phyloP scores from a whole-genome alignment of 306 rosid species.

The Vachellia collinsii region DNA sequence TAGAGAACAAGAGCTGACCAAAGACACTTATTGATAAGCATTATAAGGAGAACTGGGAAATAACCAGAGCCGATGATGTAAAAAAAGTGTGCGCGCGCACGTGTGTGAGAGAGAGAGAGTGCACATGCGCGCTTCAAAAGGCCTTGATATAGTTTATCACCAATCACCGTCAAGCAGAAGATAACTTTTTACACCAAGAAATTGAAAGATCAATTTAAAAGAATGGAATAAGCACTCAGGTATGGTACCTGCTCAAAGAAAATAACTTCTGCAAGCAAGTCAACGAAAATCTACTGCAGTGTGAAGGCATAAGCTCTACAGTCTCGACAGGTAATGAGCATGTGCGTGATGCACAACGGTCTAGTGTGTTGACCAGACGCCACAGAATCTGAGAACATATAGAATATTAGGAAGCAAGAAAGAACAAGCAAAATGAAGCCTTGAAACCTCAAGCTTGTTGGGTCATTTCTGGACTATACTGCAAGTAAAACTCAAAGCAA shows the following conservation, averaged over 20 bases:
- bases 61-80: not conserved
- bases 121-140: not conserved
- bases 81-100: too few species aligned
- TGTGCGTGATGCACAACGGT: constrained; percentile 94
- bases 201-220: constrained; percentile 19
- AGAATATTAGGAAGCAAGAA: constrained; percentile 15
- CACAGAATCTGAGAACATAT: constrained; percentile 65
- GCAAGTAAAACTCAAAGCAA: constrained; percentile 25
- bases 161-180: constrained; percentile 24
- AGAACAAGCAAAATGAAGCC: constrained; percentile 6
- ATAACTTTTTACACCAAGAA: constrained; percentile 14
- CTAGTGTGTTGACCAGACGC: constrained; percentile 82
- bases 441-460: constrained; percentile 18
- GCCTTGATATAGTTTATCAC: not conserved
- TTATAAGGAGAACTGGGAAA: not conserved
- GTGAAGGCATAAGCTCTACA: constrained; percentile 91
- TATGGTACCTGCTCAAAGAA: constrained; percentile 83
- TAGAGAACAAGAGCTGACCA: constrained; percentile 22
- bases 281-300: constrained; percentile 93
- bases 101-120: not conserved
- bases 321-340: constrained; percentile 92
- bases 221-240: constrained; percentile 22
- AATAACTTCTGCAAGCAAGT: constrained; percentile 90
- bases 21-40: not conserved
- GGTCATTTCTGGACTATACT: constrained; percentile 7